Conservation (phyloP, 2,329 filamentous ascomycete species). For the Pyricularia pennisetigena region DNA sequence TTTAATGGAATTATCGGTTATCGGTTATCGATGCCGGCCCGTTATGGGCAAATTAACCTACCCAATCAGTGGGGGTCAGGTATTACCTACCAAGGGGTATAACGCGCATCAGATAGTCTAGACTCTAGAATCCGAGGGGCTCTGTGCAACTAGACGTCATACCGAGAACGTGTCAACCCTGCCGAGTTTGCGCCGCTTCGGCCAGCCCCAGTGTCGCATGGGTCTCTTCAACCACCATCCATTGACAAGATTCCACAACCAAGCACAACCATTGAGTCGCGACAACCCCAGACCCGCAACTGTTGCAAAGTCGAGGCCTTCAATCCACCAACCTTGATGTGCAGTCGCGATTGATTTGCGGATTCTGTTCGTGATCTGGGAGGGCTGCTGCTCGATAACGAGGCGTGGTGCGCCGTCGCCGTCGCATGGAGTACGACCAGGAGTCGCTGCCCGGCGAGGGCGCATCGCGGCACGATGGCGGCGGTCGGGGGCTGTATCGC, state of each 20-base stretch:
- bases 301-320: neutral
- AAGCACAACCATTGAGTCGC: neutral
- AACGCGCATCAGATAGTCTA: neutral
- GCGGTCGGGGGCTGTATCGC: conserved; percentile 41
- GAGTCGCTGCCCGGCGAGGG: conserved; percentile 4
- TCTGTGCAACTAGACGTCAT: neutral
- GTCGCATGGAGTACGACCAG: conserved; percentile 8
- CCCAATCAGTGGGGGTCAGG: neutral
- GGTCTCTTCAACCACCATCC: neutral
- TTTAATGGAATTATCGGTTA: neutral
- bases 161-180: neutral
- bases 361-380: neutral
- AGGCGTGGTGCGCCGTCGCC: conserved; percentile 6
- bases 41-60: neutral
- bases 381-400: neutral
- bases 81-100: neutral
- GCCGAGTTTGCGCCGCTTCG: neutral
- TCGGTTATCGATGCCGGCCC: neutral
- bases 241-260: neutral
- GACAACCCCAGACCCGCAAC: neutral
- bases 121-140: neutral
- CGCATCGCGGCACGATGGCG: conserved; percentile 4
- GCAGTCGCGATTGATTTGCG: neutral
- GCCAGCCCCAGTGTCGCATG: neutral
- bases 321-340: neutral